Percentiles rank a stretch among this genome's conserved stretches.
These are phyloP conservation scores for Aspergillus tubingensis DNA, from an alignment of 2,329 filamentous ascomycete species.

Conservation along the genomic window DNA sequence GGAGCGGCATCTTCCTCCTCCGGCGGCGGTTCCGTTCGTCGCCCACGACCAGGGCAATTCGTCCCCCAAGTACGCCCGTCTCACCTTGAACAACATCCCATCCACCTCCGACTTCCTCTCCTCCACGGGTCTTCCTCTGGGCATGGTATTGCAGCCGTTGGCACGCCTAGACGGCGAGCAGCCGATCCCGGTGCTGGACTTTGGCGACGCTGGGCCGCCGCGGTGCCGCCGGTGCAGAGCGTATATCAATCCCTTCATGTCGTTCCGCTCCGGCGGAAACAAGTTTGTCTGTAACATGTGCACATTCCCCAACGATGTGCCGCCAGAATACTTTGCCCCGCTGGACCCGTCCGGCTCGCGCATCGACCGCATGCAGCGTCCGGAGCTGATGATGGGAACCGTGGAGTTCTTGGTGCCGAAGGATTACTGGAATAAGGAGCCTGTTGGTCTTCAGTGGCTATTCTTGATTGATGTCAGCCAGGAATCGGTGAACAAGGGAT, in stretches of 20 bases:
- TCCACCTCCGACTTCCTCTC: slow-evolving; percentile 75
- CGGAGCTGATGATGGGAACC: slow-evolving; percentile 86
- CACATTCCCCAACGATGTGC: slow-evolving; percentile 92
- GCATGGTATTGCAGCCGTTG: slow-evolving; percentile 84
- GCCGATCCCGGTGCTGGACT: slow-evolving; percentile 88
- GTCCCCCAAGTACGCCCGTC: slow-evolving; percentile 87
- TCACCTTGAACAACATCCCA: slow-evolving; percentile 93
- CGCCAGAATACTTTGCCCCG: slow-evolving; percentile 89
- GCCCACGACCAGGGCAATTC: slow-evolving; percentile 96
- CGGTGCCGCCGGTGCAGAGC: slow-evolving; percentile 89
- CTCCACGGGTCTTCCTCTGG: slow-evolving; percentile 80
- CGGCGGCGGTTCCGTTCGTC: slow-evolving; percentile 83
- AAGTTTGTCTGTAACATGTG: slow-evolving; percentile 99
- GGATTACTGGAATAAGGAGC: slow-evolving; percentile 97
- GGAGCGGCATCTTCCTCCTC: slow-evolving; percentile 88
- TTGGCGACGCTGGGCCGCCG: slow-evolving; percentile 86
- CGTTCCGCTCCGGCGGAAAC: slow-evolving; percentile 89
- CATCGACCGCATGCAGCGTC: slow-evolving; percentile 83
- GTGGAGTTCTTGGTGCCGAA: slow-evolving; percentile 97
- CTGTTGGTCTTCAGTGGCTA: slow-evolving; percentile 81
- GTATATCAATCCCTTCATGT: slow-evolving; percentile 99
- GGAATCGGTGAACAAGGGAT: slow-evolving; percentile 87
- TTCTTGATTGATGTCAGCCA: slow-evolving; percentile 94
- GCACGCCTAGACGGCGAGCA: slow-evolving; percentile 83
- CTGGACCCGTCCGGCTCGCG: slow-evolving; percentile 83